A percentile compares a stretch with the other conserved stretches of the same genome.
phyloP scores from a whole-genome alignment of 768 basidiomycete species.

The Collybiopsis confluens region DNA sequence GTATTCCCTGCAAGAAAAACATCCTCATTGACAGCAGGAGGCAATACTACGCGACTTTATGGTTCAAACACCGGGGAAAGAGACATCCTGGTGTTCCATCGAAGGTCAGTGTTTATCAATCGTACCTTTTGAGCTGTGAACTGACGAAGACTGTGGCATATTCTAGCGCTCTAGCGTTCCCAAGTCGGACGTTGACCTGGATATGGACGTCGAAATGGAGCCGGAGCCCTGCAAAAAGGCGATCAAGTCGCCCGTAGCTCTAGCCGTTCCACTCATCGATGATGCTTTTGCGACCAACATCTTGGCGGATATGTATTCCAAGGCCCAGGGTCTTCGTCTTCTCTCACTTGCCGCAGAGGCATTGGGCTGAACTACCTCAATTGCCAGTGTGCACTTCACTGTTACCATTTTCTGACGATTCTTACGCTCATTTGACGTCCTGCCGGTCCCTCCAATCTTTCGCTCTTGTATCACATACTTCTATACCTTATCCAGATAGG shows the following conservation, averaged over 20 bases:
- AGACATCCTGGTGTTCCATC: neutral
- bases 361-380: neutral
- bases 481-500: no score
- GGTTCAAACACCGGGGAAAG: conserved; percentile 4
- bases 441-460: no score
- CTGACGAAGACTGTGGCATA: neutral
- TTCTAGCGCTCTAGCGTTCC: neutral
- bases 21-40: conserved; percentile 5
- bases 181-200: neutral
- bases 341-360: conserved; percentile 1
- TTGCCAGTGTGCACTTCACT: neutral
- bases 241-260: neutral
- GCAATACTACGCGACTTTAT: conserved; percentile 1
- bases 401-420: neutral
- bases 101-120: neutral
- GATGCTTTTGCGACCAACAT: conserved; percentile 4
- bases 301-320: conserved; percentile 3
- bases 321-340: neutral
- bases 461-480: no score
- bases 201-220: neutral
- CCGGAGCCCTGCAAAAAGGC: neutral
- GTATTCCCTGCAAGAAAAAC: conserved; percentile 1
- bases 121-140: no score
- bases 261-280: neutral
- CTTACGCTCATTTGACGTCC: neutral